Percentiles rank a stretch among this genome's conserved stretches.
Conservation (phyloP, 768 basidiomycete genomes). For the Suillus brevipes region DNA sequence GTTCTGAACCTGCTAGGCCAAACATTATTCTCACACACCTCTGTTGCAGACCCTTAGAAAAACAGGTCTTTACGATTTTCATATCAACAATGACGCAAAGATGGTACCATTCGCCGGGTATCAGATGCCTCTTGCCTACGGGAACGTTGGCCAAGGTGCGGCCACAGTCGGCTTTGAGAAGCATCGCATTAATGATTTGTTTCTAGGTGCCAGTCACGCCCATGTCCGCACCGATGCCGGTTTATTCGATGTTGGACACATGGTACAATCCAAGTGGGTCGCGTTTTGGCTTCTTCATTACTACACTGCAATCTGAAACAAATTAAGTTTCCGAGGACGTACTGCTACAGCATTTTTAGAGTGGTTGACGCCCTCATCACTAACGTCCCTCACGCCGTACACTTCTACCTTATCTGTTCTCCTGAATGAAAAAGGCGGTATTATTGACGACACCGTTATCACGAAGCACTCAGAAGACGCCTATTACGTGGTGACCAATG, state of each 20-base stretch:
- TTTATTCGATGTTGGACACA: conserved; percentile 97
- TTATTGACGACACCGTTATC: conserved; percentile 94
- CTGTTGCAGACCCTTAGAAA: conserved; percentile 42
- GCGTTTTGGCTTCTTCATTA: neutral
- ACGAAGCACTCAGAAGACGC: conserved; percentile 78
- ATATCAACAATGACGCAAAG: conserved; percentile 78
- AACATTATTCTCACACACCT: neutral
- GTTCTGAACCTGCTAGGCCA: too few species aligned
- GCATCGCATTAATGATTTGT: conserved; percentile 11
- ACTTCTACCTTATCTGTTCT: conserved; percentile 86
- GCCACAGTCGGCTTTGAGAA: conserved; percentile 9
- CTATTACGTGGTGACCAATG: conserved; percentile 97
- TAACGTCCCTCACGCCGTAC: conserved; percentile 65
- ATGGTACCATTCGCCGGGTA: conserved; percentile 98
- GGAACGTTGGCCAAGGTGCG: conserved; percentile 75
- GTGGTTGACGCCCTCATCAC: conserved; percentile 86
- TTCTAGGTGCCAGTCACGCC: conserved; percentile 81
- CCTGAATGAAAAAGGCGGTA: conserved; percentile 87
- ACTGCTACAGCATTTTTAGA: conserved; percentile 81
- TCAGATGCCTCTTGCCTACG: conserved; percentile 91
- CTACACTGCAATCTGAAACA: neutral
- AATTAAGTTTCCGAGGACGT: conserved; percentile 73
- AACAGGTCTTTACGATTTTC: conserved; percentile 89
- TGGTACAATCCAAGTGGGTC: conserved; percentile 88
- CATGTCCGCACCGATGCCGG: conserved; percentile 83